phyloP scores from a whole-genome alignment of 225 moss, liverwort and hornwort genomes.

The Thuidium tamariscinum region DNA sequence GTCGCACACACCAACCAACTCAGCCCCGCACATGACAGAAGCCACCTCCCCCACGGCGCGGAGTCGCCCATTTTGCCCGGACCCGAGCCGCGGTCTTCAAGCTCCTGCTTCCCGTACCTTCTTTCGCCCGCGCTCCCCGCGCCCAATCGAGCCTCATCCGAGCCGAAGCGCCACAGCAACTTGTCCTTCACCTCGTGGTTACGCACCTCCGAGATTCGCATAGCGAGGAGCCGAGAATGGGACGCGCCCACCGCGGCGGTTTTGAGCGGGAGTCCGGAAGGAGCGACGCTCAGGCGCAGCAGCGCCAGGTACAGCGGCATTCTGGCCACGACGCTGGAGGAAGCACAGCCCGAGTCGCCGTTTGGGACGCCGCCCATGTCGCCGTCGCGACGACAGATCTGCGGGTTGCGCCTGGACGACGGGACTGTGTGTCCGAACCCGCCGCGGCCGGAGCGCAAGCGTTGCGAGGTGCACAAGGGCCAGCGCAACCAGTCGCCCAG shows the following conservation, averaged over 20 bases:
- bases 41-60: not conserved
- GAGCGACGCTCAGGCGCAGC: not conserved
- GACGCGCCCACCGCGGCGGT: not conserved
- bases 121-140: not conserved
- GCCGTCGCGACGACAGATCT: slow-evolving; percentile 21
- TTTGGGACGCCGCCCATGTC: not conserved
- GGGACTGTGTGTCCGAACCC: slow-evolving; percentile 21
- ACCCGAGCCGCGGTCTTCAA: not conserved
- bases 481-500: slow-evolving; percentile 13
- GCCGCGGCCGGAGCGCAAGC: slow-evolving; percentile 30
- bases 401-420: slow-evolving; percentile 22
- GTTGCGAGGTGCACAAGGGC: slow-evolving; percentile 32
- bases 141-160: not conserved
- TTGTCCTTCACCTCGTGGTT: slow-evolving; percentile 50
- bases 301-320: not conserved
- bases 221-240: slow-evolving; percentile 32
- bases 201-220: slow-evolving; percentile 28
- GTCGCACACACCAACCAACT: slow-evolving; percentile 18
- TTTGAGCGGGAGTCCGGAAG: not conserved
- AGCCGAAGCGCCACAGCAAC: slow-evolving; percentile 27
- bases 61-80: slow-evolving; percentile 2
- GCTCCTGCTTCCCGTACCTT: slow-evolving; percentile 15
- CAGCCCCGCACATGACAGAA: not conserved
- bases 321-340: slow-evolving; percentile 16
- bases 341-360: slow-evolving; percentile 9